Conservation (phyloP, 768 basidiomycete species). For the Naganishia antarctica region DNA sequence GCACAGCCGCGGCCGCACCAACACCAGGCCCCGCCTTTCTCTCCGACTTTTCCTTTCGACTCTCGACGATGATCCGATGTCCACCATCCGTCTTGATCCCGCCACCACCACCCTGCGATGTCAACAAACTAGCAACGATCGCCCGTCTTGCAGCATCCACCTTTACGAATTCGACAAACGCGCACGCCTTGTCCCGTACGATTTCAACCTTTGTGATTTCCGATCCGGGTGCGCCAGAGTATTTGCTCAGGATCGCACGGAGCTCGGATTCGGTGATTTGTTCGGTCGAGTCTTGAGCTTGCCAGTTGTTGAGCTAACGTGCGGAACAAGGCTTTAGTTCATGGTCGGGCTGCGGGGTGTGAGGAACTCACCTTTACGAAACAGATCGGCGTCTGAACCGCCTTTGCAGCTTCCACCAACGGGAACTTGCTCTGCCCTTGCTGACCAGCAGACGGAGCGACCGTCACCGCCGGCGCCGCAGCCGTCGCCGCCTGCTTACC, state of each 20-base stretch:
- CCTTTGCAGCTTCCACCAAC: conserved; percentile 56
- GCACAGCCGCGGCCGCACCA: conserved; percentile 4
- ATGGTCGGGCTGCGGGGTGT: background rate
- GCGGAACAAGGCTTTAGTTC: background rate
- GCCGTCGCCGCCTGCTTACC: conserved; percentile 19
- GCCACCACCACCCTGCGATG: conserved; percentile 74
- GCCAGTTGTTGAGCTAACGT: conserved; percentile 50
- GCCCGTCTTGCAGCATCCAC: conserved; percentile 80
- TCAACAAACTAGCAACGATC: conserved; percentile 66
- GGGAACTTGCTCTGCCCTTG: conserved; percentile 26
- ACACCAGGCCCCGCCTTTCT: conserved; percentile 52
- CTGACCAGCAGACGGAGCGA: conserved; percentile 47
- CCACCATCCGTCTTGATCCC: conserved; percentile 67
- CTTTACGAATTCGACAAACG: conserved; percentile 80
- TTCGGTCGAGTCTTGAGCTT: conserved; percentile 22
- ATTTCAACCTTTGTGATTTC: conserved; percentile 79
- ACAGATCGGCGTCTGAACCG: conserved; percentile 67
- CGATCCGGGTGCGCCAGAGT: background rate
- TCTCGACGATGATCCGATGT: conserved; percentile 73
- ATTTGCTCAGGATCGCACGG: conserved; percentile 26
- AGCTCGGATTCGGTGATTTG: conserved; percentile 31
- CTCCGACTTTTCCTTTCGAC: conserved; percentile 86
- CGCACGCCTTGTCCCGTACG: conserved; percentile 80
- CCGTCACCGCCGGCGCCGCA: conserved; percentile 45
- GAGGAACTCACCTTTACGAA: conserved; percentile 67